phyloP scores from a whole-genome alignment of 225 moss, liverwort and hornwort genomes.

The Polytrichum commune region DNA sequence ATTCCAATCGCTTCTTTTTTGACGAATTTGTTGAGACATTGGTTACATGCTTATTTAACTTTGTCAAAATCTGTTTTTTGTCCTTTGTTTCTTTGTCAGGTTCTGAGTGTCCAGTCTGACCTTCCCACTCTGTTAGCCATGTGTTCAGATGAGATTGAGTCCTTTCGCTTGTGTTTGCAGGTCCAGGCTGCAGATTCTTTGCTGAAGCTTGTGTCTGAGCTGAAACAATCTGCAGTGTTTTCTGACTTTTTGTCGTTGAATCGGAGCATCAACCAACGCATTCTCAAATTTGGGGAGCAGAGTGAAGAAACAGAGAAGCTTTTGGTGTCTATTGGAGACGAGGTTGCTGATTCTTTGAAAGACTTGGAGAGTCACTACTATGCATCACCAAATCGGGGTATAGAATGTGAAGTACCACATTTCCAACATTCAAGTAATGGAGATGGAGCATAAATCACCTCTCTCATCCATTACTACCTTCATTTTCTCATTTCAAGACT shows the following conservation, averaged over 20 bases:
- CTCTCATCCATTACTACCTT: too few relatives aligned
- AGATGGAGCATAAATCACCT: conserved; percentile 25
- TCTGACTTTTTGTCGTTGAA: conserved; percentile 89
- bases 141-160: not conserved
- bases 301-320: conserved; percentile 80
- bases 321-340: conserved; percentile 73
- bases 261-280: conserved; percentile 88
- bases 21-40: too few relatives aligned
- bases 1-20: too few relatives aligned
- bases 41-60: too few relatives aligned
- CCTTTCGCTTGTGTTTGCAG: conserved; percentile 25
- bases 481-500: too few relatives aligned
- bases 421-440: conserved; percentile 30
- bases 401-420: conserved; percentile 28
- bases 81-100: too few relatives aligned
- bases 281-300: conserved; percentile 80
- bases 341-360: conserved; percentile 70
- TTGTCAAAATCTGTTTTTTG: too few relatives aligned
- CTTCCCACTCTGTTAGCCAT: not conserved
- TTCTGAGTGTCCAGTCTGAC: too few relatives aligned
- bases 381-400: conserved; percentile 50
- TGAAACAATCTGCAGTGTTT: conserved; percentile 97
- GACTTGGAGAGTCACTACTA: conserved; percentile 90
- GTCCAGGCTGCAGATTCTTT: conserved; percentile 97
- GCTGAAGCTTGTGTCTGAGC: conserved; percentile 89